Evolutionary conservation across 2,329 filamentous ascomycete species (phyloP), one percentile per base, ranked within the genome.

Genomic region (Penicillium olsonii): DNA sequence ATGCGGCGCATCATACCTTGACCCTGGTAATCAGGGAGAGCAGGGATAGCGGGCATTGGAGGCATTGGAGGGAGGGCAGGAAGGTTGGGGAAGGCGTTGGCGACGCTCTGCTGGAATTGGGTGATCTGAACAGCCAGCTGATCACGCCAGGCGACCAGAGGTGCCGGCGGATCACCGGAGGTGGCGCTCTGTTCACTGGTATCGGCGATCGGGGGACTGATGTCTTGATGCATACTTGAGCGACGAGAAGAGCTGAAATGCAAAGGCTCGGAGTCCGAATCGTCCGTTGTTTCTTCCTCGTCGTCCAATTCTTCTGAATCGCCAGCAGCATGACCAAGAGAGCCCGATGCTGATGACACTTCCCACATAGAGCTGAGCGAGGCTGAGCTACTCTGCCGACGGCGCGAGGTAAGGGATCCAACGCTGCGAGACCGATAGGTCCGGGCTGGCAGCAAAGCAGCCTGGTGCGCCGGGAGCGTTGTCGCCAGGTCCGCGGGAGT

Each of bases 81-180:
- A 14, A 87, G 70, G 50, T 86, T 87, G 42, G 86, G 85, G 60
- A 89, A 76, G 38, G 84, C 80, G 67, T 84, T 75, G 29, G 82
- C 78, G 75, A 90, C 80, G 38, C 79, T 83, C 65, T 90, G 85
- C 64, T 91, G 89, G 61, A 92, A 79, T 50, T 91, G 85, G 48
- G 92, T 85, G 40, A 92, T 78, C 63, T 91, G 88, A 15, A 85
- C 80, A 20, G 85, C 79, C 17, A 92, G 71, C 50, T 92, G 87
- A 46, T 91, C 87, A 61, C 86, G 84, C 72, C 90, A 81, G 12
- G 86, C 87, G 41, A 84, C 78, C 62, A 90, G 81, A 39, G 87
- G 81, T 4, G 80, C 77, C 2, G 84, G 82, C 2, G 84, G 82
- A 15, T 78, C 77, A 33, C 59, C 62, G 26, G 56, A 55, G 18